Evolutionary conservation across 1,139 yeast genomes (phyloP).

Genomic region (Kodamaea anthophila): DNA sequence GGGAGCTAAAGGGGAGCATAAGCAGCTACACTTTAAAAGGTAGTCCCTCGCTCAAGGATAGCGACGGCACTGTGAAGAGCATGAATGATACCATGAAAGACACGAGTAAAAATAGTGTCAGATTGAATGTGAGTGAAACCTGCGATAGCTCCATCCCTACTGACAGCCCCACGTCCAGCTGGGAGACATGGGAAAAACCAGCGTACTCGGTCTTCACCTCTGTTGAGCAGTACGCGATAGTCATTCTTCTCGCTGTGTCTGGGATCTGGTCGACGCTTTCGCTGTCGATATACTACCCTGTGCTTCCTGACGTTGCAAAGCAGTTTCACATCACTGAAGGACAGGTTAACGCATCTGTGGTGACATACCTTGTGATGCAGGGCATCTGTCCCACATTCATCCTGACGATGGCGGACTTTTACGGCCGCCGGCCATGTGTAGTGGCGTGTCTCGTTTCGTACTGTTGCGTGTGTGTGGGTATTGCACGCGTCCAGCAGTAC

Average conservation of each 20-base stretch:
- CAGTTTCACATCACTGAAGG: conserved; percentile 51
- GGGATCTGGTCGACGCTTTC: conserved; percentile 63
- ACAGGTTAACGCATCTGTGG: conserved; percentile 59
- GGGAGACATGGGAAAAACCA: too few relatives aligned
- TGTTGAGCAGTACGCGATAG: conserved; percentile 17
- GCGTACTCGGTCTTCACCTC: conserved; percentile 12
- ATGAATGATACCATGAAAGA: too few relatives aligned
- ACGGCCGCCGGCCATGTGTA: conserved; percentile 58
- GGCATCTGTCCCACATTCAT: conserved; percentile 35
- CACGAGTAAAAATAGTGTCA: too few relatives aligned
- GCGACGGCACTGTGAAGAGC: too few relatives aligned
- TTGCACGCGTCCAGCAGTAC: conserved; percentile 19
- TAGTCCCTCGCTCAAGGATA: too few relatives aligned
- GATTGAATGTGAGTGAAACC: too few relatives aligned
- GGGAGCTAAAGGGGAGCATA: too few relatives aligned
- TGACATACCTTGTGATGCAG: conserved; percentile 64
- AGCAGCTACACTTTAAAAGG: too few relatives aligned
- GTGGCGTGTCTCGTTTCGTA: conserved; percentile 11
- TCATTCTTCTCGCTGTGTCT: conserved; percentile 15
- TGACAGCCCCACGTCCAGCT: too few relatives aligned
- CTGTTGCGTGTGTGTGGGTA: conserved; percentile 20
- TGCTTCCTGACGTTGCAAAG: conserved; percentile 46
- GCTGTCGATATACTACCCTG: conserved; percentile 70
- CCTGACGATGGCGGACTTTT: conserved; percentile 52
- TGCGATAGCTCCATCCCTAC: too few relatives aligned